Conservation (phyloP, 139 green algal genomes). For the Chlorella vulgaris region DNA sequence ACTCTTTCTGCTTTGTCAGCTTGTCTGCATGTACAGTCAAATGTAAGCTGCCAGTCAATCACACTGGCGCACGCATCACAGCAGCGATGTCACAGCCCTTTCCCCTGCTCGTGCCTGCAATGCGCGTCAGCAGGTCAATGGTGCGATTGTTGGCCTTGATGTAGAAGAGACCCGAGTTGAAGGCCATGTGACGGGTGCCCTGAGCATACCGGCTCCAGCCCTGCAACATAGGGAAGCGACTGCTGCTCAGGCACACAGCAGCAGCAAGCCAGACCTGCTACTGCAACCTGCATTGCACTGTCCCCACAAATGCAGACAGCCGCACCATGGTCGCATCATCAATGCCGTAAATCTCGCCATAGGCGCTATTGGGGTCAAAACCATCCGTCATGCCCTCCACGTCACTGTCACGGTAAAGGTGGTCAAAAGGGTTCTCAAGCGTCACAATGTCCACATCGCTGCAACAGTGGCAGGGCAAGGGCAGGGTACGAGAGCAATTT, state of each 20-base stretch:
- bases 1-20: slow-evolving; percentile 78
- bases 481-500: not conserved
- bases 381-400: slow-evolving; percentile 70
- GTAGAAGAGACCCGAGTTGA: slow-evolving; percentile 92
- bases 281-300: too few relatives aligned
- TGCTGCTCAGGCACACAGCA: not conserved
- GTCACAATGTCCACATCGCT: slow-evolving; percentile 93
- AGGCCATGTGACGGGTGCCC: slow-evolving; percentile 74
- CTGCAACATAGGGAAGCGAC: not conserved
- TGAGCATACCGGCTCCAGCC: slow-evolving; percentile 41
- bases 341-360: slow-evolving; percentile 87
- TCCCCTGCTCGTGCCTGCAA: slow-evolving; percentile 39
- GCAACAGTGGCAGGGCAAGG: not conserved
- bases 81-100: too few relatives aligned
- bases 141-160: slow-evolving; percentile 73
- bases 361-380: slow-evolving; percentile 84
- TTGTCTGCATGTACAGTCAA: slow-evolving; percentile 51
- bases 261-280: not conserved
- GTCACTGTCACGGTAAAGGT: slow-evolving; percentile 78
- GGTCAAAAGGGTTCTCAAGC: slow-evolving; percentile 64
- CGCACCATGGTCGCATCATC: slow-evolving; percentile 85
- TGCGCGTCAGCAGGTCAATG: slow-evolving; percentile 64
- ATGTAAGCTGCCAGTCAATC: too few relatives aligned
- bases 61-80: too few relatives aligned
- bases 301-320: too few relatives aligned